Conservation (phyloP, 2,329 filamentous ascomycete genomes). For the Hymenoscyphus salicellus region DNA sequence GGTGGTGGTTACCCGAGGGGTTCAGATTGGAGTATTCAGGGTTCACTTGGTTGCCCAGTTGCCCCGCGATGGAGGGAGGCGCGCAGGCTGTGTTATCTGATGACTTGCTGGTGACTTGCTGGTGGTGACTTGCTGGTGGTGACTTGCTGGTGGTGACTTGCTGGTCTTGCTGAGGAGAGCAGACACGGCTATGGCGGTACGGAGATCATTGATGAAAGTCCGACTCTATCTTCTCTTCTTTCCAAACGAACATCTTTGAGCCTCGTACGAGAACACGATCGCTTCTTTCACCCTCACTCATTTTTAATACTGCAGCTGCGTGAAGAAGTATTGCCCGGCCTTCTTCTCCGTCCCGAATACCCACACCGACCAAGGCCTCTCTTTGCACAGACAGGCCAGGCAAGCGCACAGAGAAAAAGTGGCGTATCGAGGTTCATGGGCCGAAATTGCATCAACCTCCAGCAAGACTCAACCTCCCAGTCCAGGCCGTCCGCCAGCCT, state of each 20-base stretch:
- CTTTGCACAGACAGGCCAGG: background rate
- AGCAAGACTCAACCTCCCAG: background rate
- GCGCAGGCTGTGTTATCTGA: background rate
- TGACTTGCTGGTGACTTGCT: background rate
- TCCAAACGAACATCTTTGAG: background rate
- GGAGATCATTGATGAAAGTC: background rate
- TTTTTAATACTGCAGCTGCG: too few relatives aligned
- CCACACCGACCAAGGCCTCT: background rate
- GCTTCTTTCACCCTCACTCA: too few relatives aligned
- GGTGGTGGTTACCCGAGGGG: constrained; percentile 1
- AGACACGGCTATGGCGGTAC: background rate
- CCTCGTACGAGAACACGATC: too few relatives aligned
- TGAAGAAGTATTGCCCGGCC: background rate
- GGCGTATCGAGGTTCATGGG: background rate
- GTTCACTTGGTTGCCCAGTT: background rate
- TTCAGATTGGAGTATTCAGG: background rate
- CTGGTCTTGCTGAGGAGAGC: too few relatives aligned
- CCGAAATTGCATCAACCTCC: background rate
- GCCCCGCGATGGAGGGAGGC: background rate
- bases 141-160: too few relatives aligned
- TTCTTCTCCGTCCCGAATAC: background rate
- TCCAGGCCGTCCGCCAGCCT: background rate
- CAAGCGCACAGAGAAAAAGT: background rate
- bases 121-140: too few relatives aligned
- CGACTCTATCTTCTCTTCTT: background rate